Percentiles rank a stretch among this genome's conserved stretches.
These are phyloP conservation scores for Venturiaceae sp. DNA, from an alignment of 2,329 filamentous ascomycete genomes.

Conservation along the genomic window DNA sequence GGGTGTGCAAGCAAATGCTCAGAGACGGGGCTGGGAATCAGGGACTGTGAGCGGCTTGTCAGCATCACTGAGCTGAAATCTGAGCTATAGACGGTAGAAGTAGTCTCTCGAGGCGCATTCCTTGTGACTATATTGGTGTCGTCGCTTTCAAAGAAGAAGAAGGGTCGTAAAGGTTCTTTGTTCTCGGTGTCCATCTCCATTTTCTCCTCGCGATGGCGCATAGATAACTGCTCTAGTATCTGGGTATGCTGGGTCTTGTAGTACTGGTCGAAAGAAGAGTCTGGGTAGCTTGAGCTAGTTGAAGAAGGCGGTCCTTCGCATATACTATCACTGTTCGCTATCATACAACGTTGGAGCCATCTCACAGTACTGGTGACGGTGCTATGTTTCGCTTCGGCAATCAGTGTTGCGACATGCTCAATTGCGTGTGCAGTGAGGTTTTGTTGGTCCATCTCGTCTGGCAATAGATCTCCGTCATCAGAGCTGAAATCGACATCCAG, in stretches of 20 bases:
- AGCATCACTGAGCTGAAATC: neutral
- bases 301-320: neutral
- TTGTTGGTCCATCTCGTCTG: constrained; percentile 4
- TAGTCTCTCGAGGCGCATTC: neutral
- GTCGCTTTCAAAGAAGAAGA: constrained; percentile 7
- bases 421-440: neutral
- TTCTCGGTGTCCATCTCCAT: constrained; percentile 2
- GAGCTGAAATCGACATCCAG: constrained; percentile 5
- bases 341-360: neutral
- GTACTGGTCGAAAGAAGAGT: neutral
- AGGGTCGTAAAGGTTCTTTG: neutral
- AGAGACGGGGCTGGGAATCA: neutral
- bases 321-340: neutral
- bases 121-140: neutral
- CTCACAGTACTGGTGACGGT: neutral
- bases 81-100: neutral
- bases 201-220: neutral
- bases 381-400: neutral
- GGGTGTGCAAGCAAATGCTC: neutral
- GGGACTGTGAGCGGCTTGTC: neutral
- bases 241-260: neutral
- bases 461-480: neutral
- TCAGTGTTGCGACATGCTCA: constrained; percentile 4
- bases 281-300: neutral
- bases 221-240: neutral